Evolutionary conservation across 441 rosid species (phyloP), one percentile per base, ranked within the genome.

Genomic region (Syzygium syzygioides): DNA sequence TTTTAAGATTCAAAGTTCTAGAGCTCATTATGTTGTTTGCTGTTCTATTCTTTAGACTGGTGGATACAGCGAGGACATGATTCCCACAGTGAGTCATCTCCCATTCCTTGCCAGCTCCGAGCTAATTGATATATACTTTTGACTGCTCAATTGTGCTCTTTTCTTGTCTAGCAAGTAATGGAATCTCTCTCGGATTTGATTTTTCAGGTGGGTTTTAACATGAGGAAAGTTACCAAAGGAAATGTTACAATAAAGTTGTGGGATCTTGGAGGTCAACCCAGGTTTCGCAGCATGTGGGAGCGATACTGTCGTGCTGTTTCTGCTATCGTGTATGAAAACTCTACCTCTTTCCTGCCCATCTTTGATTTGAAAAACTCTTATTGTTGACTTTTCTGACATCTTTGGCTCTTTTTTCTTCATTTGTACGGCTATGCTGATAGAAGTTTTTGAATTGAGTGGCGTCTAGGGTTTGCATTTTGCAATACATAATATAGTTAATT

Each of bases 251-350:
- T 95, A 83, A 95, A 95, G 88, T 92, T 95, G 45, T 95, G 97
- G 96, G 97, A 95, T 93, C 96, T 95, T 59, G 96, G 95, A 62
- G 95, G 96, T 92, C 99, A 96, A 89, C 99, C 99, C 85, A 94
- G 99, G 93, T 96, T 98, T 91, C 98, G 99, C 91, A 96, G 98
- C 90, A 98, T 98, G 99, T 98, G 99, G 99, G 99, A 98, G 92
- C 95, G 99, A 83, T 98, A 98, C 89, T 92, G 98, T 86, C 97
- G 98, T 85, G 95, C 98, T 23, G 98, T 96, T 91, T 95, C 98
- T 87, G 96, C 98, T 87, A 96, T 96, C 79, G 98, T 96, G 98
- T 96, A 94, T 71, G 95, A 56, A 76, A 79, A 86, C 86, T 71
- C 83, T 6, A 37, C 83, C 83, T 71, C 52, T 71, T 71, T 71